These are phyloP conservation scores for Suillus spraguei DNA, from an alignment of 768 basidiomycete genomes.

Conservation along the genomic window DNA sequence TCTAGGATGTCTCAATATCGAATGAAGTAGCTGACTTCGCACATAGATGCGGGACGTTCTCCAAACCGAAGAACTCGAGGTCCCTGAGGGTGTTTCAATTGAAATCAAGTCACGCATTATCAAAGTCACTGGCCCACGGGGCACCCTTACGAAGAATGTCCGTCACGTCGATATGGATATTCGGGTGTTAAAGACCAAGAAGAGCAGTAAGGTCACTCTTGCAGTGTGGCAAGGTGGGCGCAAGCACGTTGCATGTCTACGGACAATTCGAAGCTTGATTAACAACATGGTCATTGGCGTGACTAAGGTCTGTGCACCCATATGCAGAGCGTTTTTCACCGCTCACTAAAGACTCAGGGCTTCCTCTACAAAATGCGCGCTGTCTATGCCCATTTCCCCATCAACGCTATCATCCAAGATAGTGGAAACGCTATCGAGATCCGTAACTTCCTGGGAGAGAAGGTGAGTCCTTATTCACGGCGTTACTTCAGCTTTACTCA, in stretches of 20 bases:
- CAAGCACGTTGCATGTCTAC: constrained; percentile 98
- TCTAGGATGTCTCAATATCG: constrained; percentile 34
- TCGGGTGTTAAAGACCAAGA: constrained; percentile 70
- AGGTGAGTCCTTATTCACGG: constrained; percentile 49
- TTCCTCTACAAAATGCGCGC: constrained; percentile 99
- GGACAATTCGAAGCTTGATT: constrained; percentile 94
- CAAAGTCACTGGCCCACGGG: constrained; percentile 90
- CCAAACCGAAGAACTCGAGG: constrained; percentile 89
- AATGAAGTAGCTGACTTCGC: constrained; percentile 23
- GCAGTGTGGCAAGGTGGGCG: constrained; percentile 98
- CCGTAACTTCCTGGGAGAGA: constrained; percentile 94
- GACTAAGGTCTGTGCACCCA: constrained; percentile 65
- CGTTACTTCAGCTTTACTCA: neutral
- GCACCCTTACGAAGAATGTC: constrained; percentile 88
- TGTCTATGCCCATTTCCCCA: constrained; percentile 99
- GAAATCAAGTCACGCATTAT: constrained; percentile 90
- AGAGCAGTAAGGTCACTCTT: constrained; percentile 76
- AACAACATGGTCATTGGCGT: constrained; percentile 98
- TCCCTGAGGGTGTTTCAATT: constrained; percentile 86
- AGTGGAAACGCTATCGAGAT: constrained; percentile 77
- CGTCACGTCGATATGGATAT: constrained; percentile 96
- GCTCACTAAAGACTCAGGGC: constrained; percentile 54
- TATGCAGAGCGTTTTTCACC: constrained; percentile 3
- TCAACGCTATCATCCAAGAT: constrained; percentile 95
- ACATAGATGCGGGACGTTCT: constrained; percentile 88